Base-by-base conservation (phyloP, 1,139 yeast genomes). In the Pneumocystis murina region DNA sequence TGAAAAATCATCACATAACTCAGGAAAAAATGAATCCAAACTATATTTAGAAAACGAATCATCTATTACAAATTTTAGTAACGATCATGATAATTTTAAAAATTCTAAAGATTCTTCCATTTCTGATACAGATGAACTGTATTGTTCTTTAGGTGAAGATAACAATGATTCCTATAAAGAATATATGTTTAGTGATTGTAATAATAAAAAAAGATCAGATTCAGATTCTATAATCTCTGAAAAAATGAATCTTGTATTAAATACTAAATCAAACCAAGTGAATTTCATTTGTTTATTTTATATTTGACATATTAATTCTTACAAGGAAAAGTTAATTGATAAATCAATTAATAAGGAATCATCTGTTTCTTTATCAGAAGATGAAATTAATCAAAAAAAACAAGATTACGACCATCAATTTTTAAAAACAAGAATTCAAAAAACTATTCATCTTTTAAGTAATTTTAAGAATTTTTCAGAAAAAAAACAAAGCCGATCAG, bases 401-500 rank as follows among this genome's bases (percentile, higher is more conserved):
- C 43, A 38, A 3, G 6, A 58, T 20, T 12, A 20, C 28, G 16
- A 20, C n/a, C 30, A 33, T 10, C 60, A 39, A 10, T 30, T 58
- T 16, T 39, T 38, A 12, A 84, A 97, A 76, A 88, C 97, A 33
- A 83, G 99, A 76, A 91, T 94, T 85, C 84, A 92, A 69, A 98
- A 94, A 78, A 83, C 94, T 67, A 94, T 90, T 63, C 91, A 91
- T 75, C 97, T 92, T n/a, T 81, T 94, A 70, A 97, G 91, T 74
- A 89, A 92, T 75, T 90, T 91, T 77, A 85, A 85, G 72, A 85
- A 80, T 61, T 75, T 90, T 70, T 87, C 92, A 20, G 96, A 90
- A 73, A 92, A 84, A 72, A 96, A 95, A 14, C 84, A 82, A 73
- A 85, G 94, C 58, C 84, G 98, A 76, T 77, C 85, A 38, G 95